These are phyloP conservation scores for Cytospora leucostoma DNA, from an alignment of 2,329 filamentous ascomycete species.

Conservation along the genomic window DNA sequence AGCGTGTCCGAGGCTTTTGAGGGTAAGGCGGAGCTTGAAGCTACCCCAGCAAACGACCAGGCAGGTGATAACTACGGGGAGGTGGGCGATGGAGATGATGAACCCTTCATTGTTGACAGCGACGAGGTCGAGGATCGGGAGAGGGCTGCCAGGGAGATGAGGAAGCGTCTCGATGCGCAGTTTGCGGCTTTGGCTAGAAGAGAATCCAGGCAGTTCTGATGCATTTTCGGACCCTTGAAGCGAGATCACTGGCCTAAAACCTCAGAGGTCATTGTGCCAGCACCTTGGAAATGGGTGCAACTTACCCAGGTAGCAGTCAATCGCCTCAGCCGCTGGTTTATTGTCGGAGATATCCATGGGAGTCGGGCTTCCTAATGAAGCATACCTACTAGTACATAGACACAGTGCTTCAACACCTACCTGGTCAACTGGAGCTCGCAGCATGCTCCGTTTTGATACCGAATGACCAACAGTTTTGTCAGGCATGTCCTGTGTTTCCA, in stretches of 20 bases:
- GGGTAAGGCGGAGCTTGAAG: constrained; percentile 15
- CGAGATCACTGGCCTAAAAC: too few relatives aligned
- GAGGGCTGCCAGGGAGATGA: constrained; percentile 6
- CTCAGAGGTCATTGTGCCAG: too few relatives aligned
- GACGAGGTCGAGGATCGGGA: background rate
- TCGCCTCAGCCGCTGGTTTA: background rate
- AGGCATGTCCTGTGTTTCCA: background rate
- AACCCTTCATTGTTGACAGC: constrained; percentile 20
- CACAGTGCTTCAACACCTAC: background rate
- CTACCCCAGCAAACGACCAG: background rate
- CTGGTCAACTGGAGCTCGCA: background rate
- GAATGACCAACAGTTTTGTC: background rate
- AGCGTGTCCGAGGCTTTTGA: constrained; percentile 25
- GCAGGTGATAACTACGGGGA: background rate
- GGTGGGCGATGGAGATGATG: background rate
- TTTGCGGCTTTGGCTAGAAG: constrained; percentile 10
- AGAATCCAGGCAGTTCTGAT: background rate
- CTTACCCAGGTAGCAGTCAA: background rate
- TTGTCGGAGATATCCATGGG: background rate
- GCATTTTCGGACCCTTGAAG: background rate
- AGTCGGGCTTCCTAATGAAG: background rate
- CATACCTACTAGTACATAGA: background rate
- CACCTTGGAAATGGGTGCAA: background rate
- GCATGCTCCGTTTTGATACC: background rate
- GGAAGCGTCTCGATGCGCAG: constrained; percentile 3